Percentiles rank a stretch among this genome's conserved stretches.
phyloP scores from a whole-genome alignment of 495 filamentous ascomycete species.

The Aspergillus kassunensis region DNA sequence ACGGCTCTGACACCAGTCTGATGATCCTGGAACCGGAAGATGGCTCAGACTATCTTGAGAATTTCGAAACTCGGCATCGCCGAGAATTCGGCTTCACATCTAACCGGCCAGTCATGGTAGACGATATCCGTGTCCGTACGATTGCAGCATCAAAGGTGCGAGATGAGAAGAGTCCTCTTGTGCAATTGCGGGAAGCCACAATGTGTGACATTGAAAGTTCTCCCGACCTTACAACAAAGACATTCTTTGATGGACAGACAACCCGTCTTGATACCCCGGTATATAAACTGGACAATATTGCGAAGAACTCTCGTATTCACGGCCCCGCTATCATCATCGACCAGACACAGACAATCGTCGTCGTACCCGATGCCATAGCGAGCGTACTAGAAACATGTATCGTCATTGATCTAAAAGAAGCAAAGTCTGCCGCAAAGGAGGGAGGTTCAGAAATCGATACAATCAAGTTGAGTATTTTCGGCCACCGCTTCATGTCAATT shows the following conservation, averaged over 20 bases:
- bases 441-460: conserved; percentile 71
- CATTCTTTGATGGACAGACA: conserved; percentile 56
- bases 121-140: conserved; percentile 50
- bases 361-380: conserved; percentile 69
- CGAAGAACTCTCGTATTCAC: conserved; percentile 68
- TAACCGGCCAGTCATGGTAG: conserved; percentile 45
- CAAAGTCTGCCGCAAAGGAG: conserved; percentile 44
- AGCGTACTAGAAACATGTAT: conserved; percentile 42
- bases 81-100: conserved; percentile 53
- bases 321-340: conserved; percentile 93
- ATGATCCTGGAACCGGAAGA: conserved; percentile 48
- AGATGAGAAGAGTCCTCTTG: conserved; percentile 37
- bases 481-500: conserved; percentile 97
- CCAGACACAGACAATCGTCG: conserved; percentile 91
- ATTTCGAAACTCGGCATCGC: conserved; percentile 45
- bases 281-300: conserved; percentile 76
- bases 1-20: conserved; percentile 49
- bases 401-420: conserved; percentile 42
- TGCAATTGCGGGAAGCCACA: conserved; percentile 34
- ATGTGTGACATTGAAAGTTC: conserved; percentile 24
- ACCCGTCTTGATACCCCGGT: conserved; percentile 77
- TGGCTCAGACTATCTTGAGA: conserved; percentile 36
- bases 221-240: conserved; percentile 32
- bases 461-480: conserved; percentile 93
- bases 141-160: conserved; percentile 42